These are phyloP conservation scores for Mangifera indica DNA, from an alignment of 345 rosid species.

Conservation along the genomic window DNA sequence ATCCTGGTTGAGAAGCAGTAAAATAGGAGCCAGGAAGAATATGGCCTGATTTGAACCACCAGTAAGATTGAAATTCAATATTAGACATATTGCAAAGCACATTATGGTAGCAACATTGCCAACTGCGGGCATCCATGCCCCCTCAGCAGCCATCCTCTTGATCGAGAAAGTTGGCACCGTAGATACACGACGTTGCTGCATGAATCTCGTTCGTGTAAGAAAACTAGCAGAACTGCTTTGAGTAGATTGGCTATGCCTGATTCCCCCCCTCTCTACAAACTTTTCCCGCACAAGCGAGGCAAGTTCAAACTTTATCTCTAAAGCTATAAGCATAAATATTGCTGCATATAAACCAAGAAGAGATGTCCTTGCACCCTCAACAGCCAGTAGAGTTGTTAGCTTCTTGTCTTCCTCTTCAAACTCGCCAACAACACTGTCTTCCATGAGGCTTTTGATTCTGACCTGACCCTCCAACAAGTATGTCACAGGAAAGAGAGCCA, in stretches of 20 bases:
- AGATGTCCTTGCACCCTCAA: conserved; percentile 98
- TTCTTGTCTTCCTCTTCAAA: conserved; percentile 77
- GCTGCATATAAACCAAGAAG: conserved; percentile 98
- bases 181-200: conserved; percentile 87
- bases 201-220: conserved; percentile 80
- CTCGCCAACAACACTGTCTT: conserved; percentile 49
- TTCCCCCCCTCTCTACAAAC: conserved; percentile 64
- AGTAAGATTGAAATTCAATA: conserved; percentile 70
- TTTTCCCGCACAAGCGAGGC: conserved; percentile 93
- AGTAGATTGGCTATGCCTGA: conserved; percentile 56
- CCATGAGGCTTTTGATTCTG: conserved; percentile 65
- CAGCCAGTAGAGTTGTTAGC: conserved; percentile 78
- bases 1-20: conserved; percentile 97
- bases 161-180: conserved; percentile 70
- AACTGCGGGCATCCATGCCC: conserved; percentile 98
- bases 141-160: conserved; percentile 93
- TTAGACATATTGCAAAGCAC: conserved; percentile 97
- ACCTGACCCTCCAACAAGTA: conserved; percentile 95
- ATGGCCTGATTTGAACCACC: conserved; percentile 97
- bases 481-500: conserved; percentile 94
- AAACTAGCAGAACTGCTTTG: conserved; percentile 51
- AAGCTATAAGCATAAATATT: conserved; percentile 92
- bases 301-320: conserved; percentile 88
- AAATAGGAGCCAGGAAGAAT: conserved; percentile 92
- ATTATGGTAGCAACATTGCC: conserved; percentile 91